Evolutionary conservation across 176 grass and related monocot species (phyloP).

Genomic region (Elymus sibiricus): DNA sequence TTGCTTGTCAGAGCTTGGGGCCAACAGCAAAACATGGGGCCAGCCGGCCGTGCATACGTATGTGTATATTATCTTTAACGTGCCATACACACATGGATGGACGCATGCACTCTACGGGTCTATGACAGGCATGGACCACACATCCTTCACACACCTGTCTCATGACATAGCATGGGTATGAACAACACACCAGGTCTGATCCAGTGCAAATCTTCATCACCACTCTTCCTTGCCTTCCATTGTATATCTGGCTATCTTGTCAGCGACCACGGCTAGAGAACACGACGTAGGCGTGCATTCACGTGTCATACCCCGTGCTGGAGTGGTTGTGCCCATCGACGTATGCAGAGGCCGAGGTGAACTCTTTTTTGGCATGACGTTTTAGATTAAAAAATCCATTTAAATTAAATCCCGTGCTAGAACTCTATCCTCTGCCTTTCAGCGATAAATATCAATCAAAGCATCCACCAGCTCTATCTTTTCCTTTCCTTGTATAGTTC

Average conservation of each 20-base stretch:
- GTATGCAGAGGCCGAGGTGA: neutral
- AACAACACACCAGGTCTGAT: neutral
- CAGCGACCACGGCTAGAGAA: neutral
- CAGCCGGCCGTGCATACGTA: neutral
- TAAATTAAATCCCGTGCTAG: neutral
- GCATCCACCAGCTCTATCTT: neutral
- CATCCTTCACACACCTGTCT: neutral
- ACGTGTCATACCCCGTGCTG: neutral
- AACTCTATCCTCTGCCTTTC: neutral
- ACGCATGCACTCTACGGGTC: neutral
- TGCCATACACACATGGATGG: neutral
- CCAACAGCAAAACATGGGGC: neutral
- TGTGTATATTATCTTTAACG: neutral
- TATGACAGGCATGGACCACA: conserved; percentile 5
- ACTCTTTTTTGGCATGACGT: neutral
- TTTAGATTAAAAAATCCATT: neutral
- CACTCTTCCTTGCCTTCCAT: neutral
- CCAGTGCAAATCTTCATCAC: neutral
- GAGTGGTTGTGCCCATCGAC: neutral
- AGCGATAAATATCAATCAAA: neutral
- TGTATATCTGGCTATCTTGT: neutral
- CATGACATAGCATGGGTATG: neutral
- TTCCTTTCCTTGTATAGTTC: neutral
- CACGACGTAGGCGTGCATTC: neutral
- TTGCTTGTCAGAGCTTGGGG: neutral